A percentile compares a stretch with the other conserved stretches of the same genome.
Evolutionary conservation across 345 rosid species (phyloP).

Genomic region (Linum trigynum): DNA sequence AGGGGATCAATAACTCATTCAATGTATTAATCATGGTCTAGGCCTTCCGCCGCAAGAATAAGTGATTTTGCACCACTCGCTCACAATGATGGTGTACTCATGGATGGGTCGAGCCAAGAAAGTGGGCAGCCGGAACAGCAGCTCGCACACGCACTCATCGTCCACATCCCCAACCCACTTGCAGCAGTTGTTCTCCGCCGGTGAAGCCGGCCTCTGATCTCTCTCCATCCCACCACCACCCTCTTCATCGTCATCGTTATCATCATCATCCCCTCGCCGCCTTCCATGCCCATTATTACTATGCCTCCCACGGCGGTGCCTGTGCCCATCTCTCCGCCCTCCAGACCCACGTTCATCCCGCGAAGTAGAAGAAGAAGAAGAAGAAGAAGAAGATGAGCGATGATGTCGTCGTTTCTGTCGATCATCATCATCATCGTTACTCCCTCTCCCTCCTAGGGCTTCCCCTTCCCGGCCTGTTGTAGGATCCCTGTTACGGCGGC

Average conservation of each 20-base stretch:
- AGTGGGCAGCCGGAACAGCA: constrained; percentile 18
- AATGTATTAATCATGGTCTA: not conserved
- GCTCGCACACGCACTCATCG: constrained; percentile 20
- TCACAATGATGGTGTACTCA: constrained; percentile 13
- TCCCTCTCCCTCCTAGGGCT: not conserved
- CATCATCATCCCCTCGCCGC: too few relatives aligned
- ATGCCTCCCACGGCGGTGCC: too few relatives aligned
- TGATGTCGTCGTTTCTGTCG: not conserved
- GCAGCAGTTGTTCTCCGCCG: constrained; percentile 19
- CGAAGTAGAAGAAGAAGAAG: not conserved
- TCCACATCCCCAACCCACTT: constrained; percentile 21
- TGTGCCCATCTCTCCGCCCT: too few relatives aligned
- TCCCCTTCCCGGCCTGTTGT: not conserved
- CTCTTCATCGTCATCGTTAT: not conserved
- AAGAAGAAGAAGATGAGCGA: not conserved
- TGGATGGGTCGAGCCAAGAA: constrained; percentile 19
- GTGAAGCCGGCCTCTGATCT: not conserved
- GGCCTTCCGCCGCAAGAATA: constrained; percentile 13
- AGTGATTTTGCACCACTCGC: constrained; percentile 15
- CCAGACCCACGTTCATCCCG: not conserved
- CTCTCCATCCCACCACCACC: not conserved
- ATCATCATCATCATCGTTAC: too few relatives aligned
- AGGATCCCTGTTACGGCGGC: not conserved
- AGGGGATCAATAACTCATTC: not conserved
- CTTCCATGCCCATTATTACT: too few relatives aligned